A percentile compares a stretch with the other conserved stretches of the same genome.
Evolutionary conservation across 148 eudicot genomes (phyloP).

Genomic region (Polygonum maritimum): DNA sequence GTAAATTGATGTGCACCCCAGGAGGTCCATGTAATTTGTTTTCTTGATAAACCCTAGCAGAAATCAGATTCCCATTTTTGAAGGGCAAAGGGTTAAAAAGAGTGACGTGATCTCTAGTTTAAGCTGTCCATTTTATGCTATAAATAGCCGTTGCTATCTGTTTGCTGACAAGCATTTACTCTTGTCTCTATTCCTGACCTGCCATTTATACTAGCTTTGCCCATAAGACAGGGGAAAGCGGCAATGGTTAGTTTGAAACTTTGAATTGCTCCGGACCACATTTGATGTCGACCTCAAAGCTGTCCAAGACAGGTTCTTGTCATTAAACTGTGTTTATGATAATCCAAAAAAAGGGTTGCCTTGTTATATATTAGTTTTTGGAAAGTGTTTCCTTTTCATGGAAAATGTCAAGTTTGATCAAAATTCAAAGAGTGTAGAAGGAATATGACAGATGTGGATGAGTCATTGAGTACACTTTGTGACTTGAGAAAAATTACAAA

Average conservation of each 20-base stretch:
- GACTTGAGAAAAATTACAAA: no score
- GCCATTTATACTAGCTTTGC: neutral
- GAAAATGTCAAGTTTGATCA: neutral
- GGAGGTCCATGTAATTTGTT: neutral
- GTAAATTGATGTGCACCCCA: neutral
- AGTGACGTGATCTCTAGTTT: conserved; percentile 1
- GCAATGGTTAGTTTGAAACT: conserved; percentile 1
- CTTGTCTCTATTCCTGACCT: neutral
- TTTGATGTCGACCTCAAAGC: neutral
- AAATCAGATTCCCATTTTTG: neutral
- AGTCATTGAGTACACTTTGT: no score
- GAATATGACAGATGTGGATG: no score
- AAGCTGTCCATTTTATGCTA: neutral
- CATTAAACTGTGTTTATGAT: neutral
- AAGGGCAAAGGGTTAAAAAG: conserved; percentile 1
- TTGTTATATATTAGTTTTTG: neutral
- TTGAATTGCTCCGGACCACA: conserved; percentile 1
- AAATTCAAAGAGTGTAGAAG: no score
- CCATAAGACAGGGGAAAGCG: neutral
- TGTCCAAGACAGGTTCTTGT: neutral
- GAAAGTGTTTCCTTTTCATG: neutral
- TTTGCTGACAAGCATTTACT: conserved; percentile 10
- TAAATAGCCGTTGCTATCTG: conserved; percentile 1
- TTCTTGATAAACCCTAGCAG: neutral
- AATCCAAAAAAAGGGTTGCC: neutral